Base-by-base conservation (phyloP, 2,329 filamentous ascomycete species). In the Fusarium austroafricanum region DNA sequence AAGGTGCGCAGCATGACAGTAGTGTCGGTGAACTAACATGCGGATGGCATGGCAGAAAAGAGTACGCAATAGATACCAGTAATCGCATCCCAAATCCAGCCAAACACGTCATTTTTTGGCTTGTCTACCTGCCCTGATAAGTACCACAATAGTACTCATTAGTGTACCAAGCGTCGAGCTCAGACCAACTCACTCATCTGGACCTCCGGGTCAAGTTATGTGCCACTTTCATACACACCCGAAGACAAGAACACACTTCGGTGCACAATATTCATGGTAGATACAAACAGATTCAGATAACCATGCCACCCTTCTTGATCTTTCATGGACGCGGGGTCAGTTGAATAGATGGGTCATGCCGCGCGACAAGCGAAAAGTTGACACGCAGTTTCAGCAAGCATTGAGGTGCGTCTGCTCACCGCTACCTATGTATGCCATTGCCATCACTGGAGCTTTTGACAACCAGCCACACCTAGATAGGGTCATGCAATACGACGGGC, bases 141-240 rank as follows among this genome's bases (percentile, higher is more conserved):
- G 50, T 46, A 56, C 20, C 14, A 4, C 20, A 17, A n/a, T 17
- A 9, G 53, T 66, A 64, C 39, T 47, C 21, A 47, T 10, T 39
- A 26, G 21, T 59, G 52, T n/a, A 28, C 29, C 18, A 20, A 31
- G 38, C 38, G 37, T 61, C 23, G 40, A 47, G 44, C 40, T 56
- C 58, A 43, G 20, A 20, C 26, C 26, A 60, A 53, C 62, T 54
- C 52, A 54, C 6, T 54, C 52, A 54, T 3, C 26, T 26, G 26
- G 4, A 69, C 62, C 67, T 65, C 61, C 46, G 61, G 59, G 37
- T 65, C 68, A 60, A 68, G 65, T 67, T 68, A 65, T 65, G 68
- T 71, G 69, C 68, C 68, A 52, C 68, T 67, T 61, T 65, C 58
- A 40, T 61, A 69, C 69, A 69, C 60, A 59, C 65, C 62, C 62